Evolutionary conservation across 352 stramenopile species (phyloP).

Genomic region (Phytophthora citrophthora): DNA sequence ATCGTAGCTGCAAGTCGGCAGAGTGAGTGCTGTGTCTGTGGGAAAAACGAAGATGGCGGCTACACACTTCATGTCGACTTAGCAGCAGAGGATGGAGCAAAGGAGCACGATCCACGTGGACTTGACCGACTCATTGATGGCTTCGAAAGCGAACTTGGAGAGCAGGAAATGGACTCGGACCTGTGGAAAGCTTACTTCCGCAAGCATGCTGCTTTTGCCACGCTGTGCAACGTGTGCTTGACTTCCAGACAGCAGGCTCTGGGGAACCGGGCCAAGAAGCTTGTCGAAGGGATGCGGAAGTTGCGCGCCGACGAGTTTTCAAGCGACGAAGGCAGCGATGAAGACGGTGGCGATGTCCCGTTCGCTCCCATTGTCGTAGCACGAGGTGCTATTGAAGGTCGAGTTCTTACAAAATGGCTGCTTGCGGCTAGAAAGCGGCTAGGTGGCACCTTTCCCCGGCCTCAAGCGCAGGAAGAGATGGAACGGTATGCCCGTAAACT

Average conservation of each 20-base stretch:
- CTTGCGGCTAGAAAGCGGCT: constrained; percentile 90
- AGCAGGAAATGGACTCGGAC: constrained; percentile 87
- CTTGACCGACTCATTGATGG: constrained; percentile 83
- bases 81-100: constrained; percentile 62
- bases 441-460: constrained; percentile 90
- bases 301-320: constrained; percentile 93
- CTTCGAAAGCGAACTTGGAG: constrained; percentile 85
- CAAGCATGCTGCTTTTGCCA: constrained; percentile 93
- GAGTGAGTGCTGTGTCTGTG: constrained; percentile 83
- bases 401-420: constrained; percentile 96
- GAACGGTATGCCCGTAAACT: constrained; percentile 85
- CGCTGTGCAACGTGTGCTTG: constrained; percentile 94
- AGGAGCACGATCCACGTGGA: constrained; percentile 69
- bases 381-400: constrained; percentile 88
- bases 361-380: constrained; percentile 95
- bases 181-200: constrained; percentile 98
- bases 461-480: constrained; percentile 88
- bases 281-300: constrained; percentile 52
- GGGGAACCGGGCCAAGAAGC: constrained; percentile 21
- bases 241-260: constrained; percentile 34
- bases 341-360: constrained; percentile 68
- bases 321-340: constrained; percentile 84
- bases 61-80: constrained; percentile 88
- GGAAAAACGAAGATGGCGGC: constrained; percentile 60
- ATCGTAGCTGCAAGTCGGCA: constrained; percentile 87